A percentile compares a stretch with the other conserved stretches of the same genome.
phyloP scores from a whole-genome alignment of 345 rosid genomes.

The Reutealis trisperma region DNA sequence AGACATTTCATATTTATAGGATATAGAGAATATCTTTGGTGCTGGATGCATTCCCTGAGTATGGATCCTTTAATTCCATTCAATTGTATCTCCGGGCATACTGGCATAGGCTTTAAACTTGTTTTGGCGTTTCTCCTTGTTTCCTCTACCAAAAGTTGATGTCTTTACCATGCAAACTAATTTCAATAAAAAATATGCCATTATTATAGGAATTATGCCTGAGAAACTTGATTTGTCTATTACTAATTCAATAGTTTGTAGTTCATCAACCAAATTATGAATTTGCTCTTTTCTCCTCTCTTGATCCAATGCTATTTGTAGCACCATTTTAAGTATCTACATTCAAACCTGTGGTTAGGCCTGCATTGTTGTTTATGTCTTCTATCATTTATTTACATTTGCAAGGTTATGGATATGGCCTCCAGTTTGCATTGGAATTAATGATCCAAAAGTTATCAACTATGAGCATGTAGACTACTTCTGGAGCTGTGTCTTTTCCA shows the following conservation, averaged over 20 bases:
- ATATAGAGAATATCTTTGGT: neutral
- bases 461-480: neutral
- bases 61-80: neutral
- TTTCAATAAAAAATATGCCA: neutral
- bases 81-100: neutral
- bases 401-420: neutral
- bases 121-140: constrained; percentile 7
- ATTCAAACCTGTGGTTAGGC: neutral
- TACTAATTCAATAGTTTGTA: neutral
- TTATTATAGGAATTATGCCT: neutral
- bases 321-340: neutral
- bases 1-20: constrained; percentile 3
- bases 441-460: neutral
- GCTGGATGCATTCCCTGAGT: neutral
- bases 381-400: neutral
- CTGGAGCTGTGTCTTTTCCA: neutral
- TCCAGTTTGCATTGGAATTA: neutral
- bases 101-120: neutral
- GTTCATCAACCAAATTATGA: neutral
- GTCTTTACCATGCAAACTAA: neutral
- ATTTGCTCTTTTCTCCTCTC: neutral
- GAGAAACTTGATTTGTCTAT: neutral
- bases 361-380: constrained; percentile 1
- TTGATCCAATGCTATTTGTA: neutral
- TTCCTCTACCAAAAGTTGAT: neutral